Base-by-base conservation (phyloP, 2,329 filamentous ascomycete genomes). In the Aspergillus vadensis region DNA sequence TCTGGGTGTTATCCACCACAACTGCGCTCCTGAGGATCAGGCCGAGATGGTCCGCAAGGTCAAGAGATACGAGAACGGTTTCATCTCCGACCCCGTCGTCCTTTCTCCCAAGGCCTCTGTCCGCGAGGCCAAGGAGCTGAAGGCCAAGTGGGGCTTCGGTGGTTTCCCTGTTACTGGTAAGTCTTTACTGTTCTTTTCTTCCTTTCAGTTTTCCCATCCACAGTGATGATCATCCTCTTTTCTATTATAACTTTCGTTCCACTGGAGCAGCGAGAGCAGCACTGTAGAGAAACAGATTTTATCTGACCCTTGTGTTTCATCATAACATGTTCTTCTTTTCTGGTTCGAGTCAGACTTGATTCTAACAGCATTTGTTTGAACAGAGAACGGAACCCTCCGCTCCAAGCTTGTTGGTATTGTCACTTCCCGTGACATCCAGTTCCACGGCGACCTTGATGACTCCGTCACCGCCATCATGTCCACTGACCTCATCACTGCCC, bases 211-310 rank as follows among this genome's bases (percentile, higher is more conserved):
- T 41, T 25, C 54, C 36, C 58, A 72, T 69, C 61, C 69, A 97
- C 97, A 95, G 91, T 84, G 86, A 84, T 86, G 76, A 79, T 59
- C 83, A 84, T 80, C 82, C 84, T 85, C 78, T 78, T 83, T 80
- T 81, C 73, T 72, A 76, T 82, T 86, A 90, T 97, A 98, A 98
- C 95, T 99, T 99, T 99, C 95, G 95, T 99, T 99, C 95, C 94
- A 94, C 95, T 92, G 91, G 85, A 96, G 89, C 86, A 90, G 91
- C 88, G 85, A 85, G 82, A 88, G 76, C 85, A 86, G 91, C 91
- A 85, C 83, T 97, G 92, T 86, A 91, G 92, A 97, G 80, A 83
- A 80, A 80, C 74, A 73, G 74, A 78, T 77, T 77, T 78, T 75
- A 77, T 79, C 80, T 85, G 83, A 85, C 62, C 54, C 43, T 51